Evolutionary conservation across 257 asterid species (phyloP).

Genomic region (Nemophila menziesii): DNA sequence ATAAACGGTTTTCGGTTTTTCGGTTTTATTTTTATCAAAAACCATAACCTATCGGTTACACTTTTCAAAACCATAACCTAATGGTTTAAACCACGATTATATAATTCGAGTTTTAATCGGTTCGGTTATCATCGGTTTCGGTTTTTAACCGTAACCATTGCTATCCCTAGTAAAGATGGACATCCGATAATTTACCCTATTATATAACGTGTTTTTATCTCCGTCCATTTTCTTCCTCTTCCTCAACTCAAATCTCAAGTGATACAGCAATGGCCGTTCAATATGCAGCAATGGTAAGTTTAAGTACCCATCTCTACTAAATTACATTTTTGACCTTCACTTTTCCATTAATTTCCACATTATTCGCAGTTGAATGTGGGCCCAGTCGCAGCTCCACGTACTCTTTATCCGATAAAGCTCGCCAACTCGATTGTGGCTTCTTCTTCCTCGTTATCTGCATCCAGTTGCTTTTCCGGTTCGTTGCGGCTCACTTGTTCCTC

Average conservation of each 20-base stretch:
- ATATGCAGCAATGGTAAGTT: slow-evolving; percentile 36
- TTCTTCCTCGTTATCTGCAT: slow-evolving; percentile 29
- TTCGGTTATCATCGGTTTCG: too few species aligned
- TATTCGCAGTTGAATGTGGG: slow-evolving; percentile 45
- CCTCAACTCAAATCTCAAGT: slow-evolving; percentile 7
- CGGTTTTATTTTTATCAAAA: too few species aligned
- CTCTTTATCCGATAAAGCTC: slow-evolving; percentile 14
- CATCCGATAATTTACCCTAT: neutral
- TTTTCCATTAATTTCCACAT: neutral
- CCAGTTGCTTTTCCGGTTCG: slow-evolving; percentile 39
- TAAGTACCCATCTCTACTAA: neutral
- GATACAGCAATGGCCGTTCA: slow-evolving; percentile 47
- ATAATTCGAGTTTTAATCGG: too few species aligned
- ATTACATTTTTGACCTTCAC: too few species aligned
- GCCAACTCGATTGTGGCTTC: slow-evolving; percentile 19
- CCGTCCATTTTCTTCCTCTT: slow-evolving; percentile 5
- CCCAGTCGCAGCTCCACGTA: slow-evolving; percentile 40
- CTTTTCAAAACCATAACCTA: too few species aligned
- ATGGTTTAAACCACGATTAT: too few species aligned
- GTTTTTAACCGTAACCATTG: too few species aligned
- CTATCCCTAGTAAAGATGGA: too few species aligned
- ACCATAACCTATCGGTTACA: too few species aligned
- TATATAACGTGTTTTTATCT: neutral
- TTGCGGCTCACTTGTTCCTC: slow-evolving; percentile 22
- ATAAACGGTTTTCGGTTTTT: too few species aligned